Conservation (phyloP, 1,139 yeast genomes). For the Eremothecium sinecaudum region DNA sequence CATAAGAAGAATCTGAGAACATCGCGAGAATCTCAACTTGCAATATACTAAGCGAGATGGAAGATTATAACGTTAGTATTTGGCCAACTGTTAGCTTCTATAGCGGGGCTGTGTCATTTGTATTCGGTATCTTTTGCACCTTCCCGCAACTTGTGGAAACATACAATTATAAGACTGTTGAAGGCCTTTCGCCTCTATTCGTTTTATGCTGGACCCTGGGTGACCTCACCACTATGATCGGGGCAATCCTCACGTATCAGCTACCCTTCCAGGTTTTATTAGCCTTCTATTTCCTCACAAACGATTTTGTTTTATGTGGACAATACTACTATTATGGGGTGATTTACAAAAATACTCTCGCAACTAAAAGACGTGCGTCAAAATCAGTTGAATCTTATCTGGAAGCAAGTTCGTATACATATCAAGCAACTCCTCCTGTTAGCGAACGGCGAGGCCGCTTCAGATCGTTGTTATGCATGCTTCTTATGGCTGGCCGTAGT, state of each 20-base stretch:
- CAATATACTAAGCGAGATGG: neutral
- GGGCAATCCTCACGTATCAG: conserved; percentile 71
- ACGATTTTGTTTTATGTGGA: conserved; percentile 60
- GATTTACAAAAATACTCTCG: conserved; percentile 32
- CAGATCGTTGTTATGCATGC: too few relatives aligned
- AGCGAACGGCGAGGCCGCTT: conserved; percentile 14
- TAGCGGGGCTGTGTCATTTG: conserved; percentile 44
- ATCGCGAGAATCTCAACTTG: too few relatives aligned
- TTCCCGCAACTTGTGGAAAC: conserved; percentile 78
- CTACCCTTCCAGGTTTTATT: conserved; percentile 67
- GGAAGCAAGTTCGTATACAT: conserved; percentile 7
- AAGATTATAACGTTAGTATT: conserved; percentile 6
- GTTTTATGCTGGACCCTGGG: conserved; percentile 76
- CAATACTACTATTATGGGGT: conserved; percentile 69
- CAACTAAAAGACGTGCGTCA: conserved; percentile 31
- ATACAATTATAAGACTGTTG: conserved; percentile 68
- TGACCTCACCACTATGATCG: conserved; percentile 68
- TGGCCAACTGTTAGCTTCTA: conserved; percentile 29
- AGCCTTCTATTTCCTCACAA: conserved; percentile 63
- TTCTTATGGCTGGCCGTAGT: neutral
- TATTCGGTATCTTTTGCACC: conserved; percentile 78
- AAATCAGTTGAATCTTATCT: conserved; percentile 17
- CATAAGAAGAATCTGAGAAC: too few relatives aligned
- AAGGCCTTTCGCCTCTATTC: conserved; percentile 74
- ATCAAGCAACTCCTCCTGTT: conserved; percentile 11